phyloP scores from a whole-genome alignment of 768 basidiomycete genomes.

The Psilocybe sp. region DNA sequence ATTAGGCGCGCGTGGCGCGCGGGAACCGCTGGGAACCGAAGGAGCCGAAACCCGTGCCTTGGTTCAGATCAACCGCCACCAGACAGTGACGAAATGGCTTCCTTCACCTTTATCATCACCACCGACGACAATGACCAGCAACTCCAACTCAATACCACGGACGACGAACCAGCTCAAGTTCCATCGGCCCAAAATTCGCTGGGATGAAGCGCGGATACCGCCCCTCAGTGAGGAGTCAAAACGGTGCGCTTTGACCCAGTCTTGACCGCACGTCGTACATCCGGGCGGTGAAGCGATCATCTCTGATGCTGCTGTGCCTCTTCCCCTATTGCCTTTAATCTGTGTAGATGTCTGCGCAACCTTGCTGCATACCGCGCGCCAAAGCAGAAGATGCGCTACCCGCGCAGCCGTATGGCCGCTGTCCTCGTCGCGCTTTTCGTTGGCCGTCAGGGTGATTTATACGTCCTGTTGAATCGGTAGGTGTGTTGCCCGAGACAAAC shows the following conservation, averaged over 20 bases:
- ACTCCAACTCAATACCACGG: conserved; percentile 14
- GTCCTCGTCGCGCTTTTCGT: conserved; percentile 86
- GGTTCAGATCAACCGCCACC: neutral
- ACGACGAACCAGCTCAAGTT: conserved; percentile 42
- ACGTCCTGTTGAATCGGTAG: conserved; percentile 81
- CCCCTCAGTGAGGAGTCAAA: conserved; percentile 50
- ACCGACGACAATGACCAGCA: neutral
- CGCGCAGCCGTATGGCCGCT: conserved; percentile 62
- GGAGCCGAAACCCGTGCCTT: neutral
- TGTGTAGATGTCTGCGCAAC: conserved; percentile 53
- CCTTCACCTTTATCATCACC: neutral
- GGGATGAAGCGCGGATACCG: conserved; percentile 41
- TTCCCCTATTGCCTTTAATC: no score
- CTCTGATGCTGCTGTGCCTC: no score
- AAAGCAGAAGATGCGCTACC: conserved; percentile 39
- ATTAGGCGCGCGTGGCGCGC: no score
- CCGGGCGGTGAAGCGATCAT: no score
- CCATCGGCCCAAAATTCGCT: conserved; percentile 41
- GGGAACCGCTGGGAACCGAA: neutral
- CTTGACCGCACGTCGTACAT: neutral
- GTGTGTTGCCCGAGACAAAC: conserved; percentile 23
- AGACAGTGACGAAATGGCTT: neutral
- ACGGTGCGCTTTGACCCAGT: conserved; percentile 27
- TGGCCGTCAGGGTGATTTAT: conserved; percentile 78
- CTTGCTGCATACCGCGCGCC: conserved; percentile 47